Base-by-base conservation (phyloP, 139 green algal genomes). In the Auxenochlorella pyrenoidosa region DNA sequence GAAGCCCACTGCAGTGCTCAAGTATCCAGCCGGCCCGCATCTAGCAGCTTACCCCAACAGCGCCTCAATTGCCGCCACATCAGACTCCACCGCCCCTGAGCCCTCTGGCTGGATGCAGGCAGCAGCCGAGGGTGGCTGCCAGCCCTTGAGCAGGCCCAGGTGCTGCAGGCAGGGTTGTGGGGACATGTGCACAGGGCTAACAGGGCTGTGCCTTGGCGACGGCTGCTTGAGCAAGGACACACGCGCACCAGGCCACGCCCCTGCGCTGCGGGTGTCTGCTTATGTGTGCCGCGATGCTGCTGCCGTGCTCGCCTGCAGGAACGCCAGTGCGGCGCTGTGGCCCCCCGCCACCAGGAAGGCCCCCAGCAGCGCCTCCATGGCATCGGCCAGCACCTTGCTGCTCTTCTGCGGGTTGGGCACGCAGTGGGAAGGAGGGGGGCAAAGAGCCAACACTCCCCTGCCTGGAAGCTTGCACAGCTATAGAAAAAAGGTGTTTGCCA, bases 341-440 rank as follows among this genome's bases (percentile, higher is more conserved):
- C 90, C 90, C 4, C 89, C 82, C 3, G 72, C 88, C 21, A 91
- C 60, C 54, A 89, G 86, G 77, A 91, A 87, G 3, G 83, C 86
- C 13, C 92, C 92, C 30, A 93, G 40, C 71, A 94, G 82, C 22
- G 90, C 90, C 87, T 95, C 92, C 79, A 93, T 84, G 3, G 86
- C 83, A 43, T 95, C 92, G 3, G 92, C 92, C 89, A 93, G 82
- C 30, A 91, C 87, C 84, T 95, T 92, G 83, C 58, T 63, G 40
- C n/a, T 80, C 83, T 72, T 70, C 75, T 91, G 84, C 73, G 54
- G n/a, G 32, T 3, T 13, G 4, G 26, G 78, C n/a, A 40, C 47
- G 40, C 0, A n/a, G n/a, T n/a, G 41, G 47, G 47, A 36, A 4
- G 19, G 38, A 78, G 71, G 30, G 5, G n/a, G 44, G 38, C 71